Base-by-base conservation (phyloP, 129 eudicot genomes). In the Heracleum sosnowskyi region DNA sequence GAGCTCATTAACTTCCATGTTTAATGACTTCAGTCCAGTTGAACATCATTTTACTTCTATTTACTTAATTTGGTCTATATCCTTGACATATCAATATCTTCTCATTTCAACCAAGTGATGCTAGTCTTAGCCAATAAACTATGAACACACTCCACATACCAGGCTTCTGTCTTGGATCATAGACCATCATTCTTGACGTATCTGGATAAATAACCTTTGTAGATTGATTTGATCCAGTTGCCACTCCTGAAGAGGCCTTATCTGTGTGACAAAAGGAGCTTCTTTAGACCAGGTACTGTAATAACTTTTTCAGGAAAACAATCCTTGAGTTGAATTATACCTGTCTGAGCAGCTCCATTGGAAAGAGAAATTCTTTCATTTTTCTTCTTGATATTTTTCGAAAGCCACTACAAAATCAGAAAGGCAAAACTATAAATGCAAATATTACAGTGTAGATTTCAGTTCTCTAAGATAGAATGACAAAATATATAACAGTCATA, bases 121-220 rank as follows among this genome's bases (percentile, higher is more conserved):
- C 74, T 70, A 70, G 13, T 37, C 15, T 22, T 15, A 70, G 13
- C 74, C 15, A 57, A 57, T 57, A 57, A 7, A 57, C 29, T 24
- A 55, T 24, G 29, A 10, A 9, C 3, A 24, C 9, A 34, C 46
- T 70, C 24, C 26, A 70, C 88, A 80, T 91, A 95, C 98, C 98
- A 55, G 90, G 77, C 82, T 90, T 91, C 85, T 88, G 97, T 57
- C 86, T 78, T 2, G 97, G 97, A 80, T 90, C 96, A 79, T 89
- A 89, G 35, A 92, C 81, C 78, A 81, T 82, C 97, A 92, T 96
- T 80, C 88, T 93, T 12, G 94, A 88, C 83, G 87, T 82, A 83
- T 92, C 99, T 72, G 96, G 97, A 83, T 88, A 84, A 78, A 91
- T 85, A 45, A 90, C 76, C 75, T 96, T 96, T 72, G 90, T 39